Evolutionary conservation across 768 basidiomycete species (phyloP).

Genomic region (Leccinum truebloodii): DNA sequence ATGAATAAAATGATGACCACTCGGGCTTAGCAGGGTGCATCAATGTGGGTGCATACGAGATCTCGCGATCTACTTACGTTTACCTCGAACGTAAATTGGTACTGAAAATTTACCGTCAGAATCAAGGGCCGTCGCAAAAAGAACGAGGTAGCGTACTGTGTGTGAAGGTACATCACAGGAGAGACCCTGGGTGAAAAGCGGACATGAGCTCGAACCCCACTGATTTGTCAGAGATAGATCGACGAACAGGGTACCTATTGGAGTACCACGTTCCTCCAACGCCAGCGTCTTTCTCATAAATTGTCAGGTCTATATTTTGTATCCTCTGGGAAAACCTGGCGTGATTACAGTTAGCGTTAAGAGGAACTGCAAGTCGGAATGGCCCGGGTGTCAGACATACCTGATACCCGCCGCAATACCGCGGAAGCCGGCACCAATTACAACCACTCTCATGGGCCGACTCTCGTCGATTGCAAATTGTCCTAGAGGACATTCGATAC

Average conservation of each 20-base stretch:
- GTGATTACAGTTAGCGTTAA: background rate
- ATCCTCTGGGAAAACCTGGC: background rate
- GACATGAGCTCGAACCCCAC: background rate
- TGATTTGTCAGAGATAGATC: background rate
- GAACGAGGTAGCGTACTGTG: slow-evolving; percentile 37
- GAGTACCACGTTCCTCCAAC: slow-evolving; percentile 65
- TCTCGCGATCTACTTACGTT: slow-evolving; percentile 37
- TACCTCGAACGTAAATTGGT: slow-evolving; percentile 57
- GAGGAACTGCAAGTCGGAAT: background rate
- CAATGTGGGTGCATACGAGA: background rate
- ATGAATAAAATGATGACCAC: slow-evolving; percentile 63
- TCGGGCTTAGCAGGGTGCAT: background rate
- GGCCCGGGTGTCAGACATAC: background rate
- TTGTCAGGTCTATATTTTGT: slow-evolving; percentile 50
- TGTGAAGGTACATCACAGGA: slow-evolving; percentile 64
- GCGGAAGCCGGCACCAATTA: background rate
- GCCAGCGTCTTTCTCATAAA: slow-evolving; percentile 60
- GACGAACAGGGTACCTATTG: slow-evolving; percentile 52
- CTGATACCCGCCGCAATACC: background rate
- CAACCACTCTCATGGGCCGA: background rate
- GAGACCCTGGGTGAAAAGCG: slow-evolving; percentile 41
- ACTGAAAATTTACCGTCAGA: slow-evolving; percentile 34
- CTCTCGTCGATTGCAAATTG: background rate
- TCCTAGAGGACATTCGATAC: background rate
- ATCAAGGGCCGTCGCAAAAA: background rate